Percentiles rank a stretch among this genome's conserved stretches.
phyloP scores from a whole-genome alignment of 306 rosid species.

The Mimosa bimucronata region DNA sequence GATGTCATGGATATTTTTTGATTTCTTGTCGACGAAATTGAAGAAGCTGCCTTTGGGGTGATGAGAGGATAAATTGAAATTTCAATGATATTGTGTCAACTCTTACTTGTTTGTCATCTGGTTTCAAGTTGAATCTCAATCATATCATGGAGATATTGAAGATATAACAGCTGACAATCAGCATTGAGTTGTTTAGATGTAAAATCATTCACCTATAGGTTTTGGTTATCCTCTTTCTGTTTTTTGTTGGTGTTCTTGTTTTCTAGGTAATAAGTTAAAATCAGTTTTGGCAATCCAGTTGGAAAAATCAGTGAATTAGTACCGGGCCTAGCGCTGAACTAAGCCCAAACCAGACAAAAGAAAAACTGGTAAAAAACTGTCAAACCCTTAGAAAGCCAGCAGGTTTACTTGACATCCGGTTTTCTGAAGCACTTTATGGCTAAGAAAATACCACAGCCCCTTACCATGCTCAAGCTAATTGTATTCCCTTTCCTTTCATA shows the following conservation, averaged over 20 bases:
- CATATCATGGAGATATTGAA: background rate
- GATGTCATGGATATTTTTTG: background rate
- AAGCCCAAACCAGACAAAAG: background rate
- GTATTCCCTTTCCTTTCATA: background rate
- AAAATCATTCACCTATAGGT: background rate
- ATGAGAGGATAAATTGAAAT: background rate
- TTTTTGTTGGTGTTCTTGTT: background rate
- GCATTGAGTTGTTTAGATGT: background rate
- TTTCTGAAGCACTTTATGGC: background rate
- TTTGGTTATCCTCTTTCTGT: too few relatives aligned
- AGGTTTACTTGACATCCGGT: background rate
- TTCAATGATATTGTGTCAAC: background rate
- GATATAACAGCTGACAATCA: background rate
- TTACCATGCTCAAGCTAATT: background rate
- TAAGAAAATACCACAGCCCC: background rate
- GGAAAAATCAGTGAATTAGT: background rate
- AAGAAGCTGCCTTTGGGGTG: conserved; percentile 2
- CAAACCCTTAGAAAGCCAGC: background rate
- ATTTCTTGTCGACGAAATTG: background rate
- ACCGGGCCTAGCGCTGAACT: background rate
- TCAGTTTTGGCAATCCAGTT: background rate
- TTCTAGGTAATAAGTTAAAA: background rate
- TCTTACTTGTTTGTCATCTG: background rate
- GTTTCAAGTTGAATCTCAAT: background rate
- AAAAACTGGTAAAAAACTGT: background rate